phyloP scores from a whole-genome alignment of 2,329 filamentous ascomycete genomes.

The Fusarium globosum region DNA sequence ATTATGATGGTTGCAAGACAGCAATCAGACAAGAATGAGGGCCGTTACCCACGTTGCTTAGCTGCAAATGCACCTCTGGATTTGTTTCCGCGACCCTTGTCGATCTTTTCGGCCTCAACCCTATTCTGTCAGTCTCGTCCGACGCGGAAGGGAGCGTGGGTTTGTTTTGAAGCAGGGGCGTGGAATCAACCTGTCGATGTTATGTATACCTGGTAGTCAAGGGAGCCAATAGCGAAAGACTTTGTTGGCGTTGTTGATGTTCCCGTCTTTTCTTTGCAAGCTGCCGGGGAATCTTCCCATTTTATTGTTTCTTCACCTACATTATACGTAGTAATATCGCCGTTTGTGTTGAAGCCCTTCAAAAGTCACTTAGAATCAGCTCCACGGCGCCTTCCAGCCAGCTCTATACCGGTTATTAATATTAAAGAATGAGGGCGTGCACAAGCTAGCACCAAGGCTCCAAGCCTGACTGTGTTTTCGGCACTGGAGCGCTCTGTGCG shows the following conservation, averaged over 20 bases:
- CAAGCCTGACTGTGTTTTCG: slow-evolving; percentile 16
- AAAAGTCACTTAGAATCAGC: slow-evolving; percentile 22
- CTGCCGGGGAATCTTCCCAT: slow-evolving; percentile 10
- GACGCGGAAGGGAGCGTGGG: slow-evolving; percentile 39
- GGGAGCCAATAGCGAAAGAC: slow-evolving; percentile 30
- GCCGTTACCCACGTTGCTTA: slow-evolving; percentile 31
- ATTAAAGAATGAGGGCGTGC: slow-evolving; percentile 20
- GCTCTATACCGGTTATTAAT: slow-evolving; percentile 24
- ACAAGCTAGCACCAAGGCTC: slow-evolving; percentile 21
- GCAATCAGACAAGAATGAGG: slow-evolving; percentile 30
- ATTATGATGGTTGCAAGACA: slow-evolving; percentile 28
- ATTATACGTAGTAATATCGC: neutral
- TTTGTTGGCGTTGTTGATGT: slow-evolving; percentile 36
- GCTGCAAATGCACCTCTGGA: slow-evolving; percentile 33
- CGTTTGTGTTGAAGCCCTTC: slow-evolving; percentile 27
- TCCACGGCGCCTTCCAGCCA: slow-evolving; percentile 24
- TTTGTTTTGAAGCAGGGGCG: slow-evolving; percentile 34
- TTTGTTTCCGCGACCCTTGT: slow-evolving; percentile 44
- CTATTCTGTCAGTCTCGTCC: slow-evolving; percentile 43
- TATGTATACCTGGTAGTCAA: slow-evolving; percentile 26
- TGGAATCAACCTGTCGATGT: slow-evolving; percentile 34
- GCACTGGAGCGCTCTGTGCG: slow-evolving; percentile 6
- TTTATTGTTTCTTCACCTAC: slow-evolving; percentile 26
- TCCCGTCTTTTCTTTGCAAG: slow-evolving; percentile 25
- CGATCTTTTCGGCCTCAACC: slow-evolving; percentile 35